Evolutionary conservation across 768 basidiomycete species (phyloP).

Genomic region (Suillus plorans): DNA sequence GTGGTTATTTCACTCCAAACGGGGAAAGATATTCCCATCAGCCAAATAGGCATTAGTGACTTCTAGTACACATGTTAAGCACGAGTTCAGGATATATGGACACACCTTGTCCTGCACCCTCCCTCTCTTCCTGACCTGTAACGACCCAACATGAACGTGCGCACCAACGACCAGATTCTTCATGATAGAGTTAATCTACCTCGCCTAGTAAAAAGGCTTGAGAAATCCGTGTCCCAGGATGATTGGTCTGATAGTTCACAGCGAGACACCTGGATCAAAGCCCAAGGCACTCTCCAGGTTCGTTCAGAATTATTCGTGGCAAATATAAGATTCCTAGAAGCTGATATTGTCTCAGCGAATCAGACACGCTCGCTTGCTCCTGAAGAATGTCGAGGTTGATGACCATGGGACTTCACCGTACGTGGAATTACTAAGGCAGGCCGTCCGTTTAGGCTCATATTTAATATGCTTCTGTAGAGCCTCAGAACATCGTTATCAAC

Average conservation of each 20-base stretch:
- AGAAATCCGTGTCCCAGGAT: conserved; percentile 45
- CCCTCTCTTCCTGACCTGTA: conserved; percentile 9
- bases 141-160: conserved; percentile 20
- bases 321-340: background rate
- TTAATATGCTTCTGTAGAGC: conserved; percentile 33
- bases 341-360: conserved; percentile 36
- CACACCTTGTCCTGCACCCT: conserved; percentile 6
- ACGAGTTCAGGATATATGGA: background rate
- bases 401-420: conserved; percentile 45
- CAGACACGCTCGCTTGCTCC: conserved; percentile 54
- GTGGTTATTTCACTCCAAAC: background rate
- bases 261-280: conserved; percentile 51
- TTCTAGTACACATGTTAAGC: background rate
- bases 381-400: conserved; percentile 58
- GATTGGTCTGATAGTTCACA: conserved; percentile 31
- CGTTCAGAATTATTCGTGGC: conserved; percentile 8
- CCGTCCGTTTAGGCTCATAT: background rate
- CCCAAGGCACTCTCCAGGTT: conserved; percentile 58
- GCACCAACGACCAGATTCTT: conserved; percentile 27
- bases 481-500: conserved; percentile 43
- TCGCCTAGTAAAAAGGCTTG: conserved; percentile 59
- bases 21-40: conserved; percentile 27
- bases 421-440: conserved; percentile 20
- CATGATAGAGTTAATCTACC: conserved; percentile 72
- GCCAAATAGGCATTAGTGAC: background rate